Base-by-base conservation (phyloP, 352 stramenopile genomes). In the Phytophthora capsici region DNA sequence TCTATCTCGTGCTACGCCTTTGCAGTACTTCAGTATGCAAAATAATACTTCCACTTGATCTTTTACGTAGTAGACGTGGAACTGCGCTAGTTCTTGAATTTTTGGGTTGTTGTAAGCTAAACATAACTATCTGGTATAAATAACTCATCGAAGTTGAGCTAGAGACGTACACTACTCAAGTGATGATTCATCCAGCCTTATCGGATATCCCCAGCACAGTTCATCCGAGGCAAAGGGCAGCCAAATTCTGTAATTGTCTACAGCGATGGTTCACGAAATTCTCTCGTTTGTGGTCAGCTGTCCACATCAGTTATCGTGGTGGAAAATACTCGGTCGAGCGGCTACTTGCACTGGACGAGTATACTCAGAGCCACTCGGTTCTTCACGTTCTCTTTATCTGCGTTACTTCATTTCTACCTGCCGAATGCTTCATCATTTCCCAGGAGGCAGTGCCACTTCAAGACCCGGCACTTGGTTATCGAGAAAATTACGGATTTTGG, bases 321-420 rank as follows among this genome's bases (percentile, higher is more conserved):
- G 66, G 62, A 0, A 60, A 67, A 28, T 81, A 77, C 54, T 77
- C 69, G 17, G 44, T 82, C 25, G 69, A 82, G 48, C 57, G 69
- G 6, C 32, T 75, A 8, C 46, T 76, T 30, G 67, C 62, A 2
- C 26, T 78, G 16, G 62, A 75, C 6, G 47, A 71, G 12, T 82
- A 77, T 38, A 65, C 48, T 13, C 34, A 40, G 25, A 70, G 36
- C 3, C 53, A 62, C 16, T 71, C 54, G 4, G 23, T 66, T 2
- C 10, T 48, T 1, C 65, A 51, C 13, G 40, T 49, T 7, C 7
- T 71, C 9, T 38, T 71, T 8, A 58, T 75, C 6, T 78, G 53
- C 6, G n/a, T 72, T 3, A 10, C 46, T 23, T 66, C 47, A 16
- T 71, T 73, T 10, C 13, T 75, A 6, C 58, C 73, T 16, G 43